phyloP scores from a whole-genome alignment of 2,329 filamentous ascomycete species.

The Rhynchosporium secalis region DNA sequence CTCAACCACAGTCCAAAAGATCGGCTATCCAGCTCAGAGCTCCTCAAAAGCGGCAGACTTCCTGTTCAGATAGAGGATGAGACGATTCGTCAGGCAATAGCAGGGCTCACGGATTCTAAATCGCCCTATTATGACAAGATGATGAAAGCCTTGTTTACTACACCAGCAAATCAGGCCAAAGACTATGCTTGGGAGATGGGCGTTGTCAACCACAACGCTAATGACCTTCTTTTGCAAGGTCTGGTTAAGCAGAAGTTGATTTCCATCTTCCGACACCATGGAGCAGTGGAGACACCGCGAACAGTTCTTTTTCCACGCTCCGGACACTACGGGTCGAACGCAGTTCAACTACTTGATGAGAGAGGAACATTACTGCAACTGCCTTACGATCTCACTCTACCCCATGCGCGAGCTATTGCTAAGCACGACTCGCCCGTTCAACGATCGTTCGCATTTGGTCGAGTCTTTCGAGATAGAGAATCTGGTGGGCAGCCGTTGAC shows the following conservation, averaged over 20 bases:
- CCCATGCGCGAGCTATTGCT: slow-evolving; percentile 81
- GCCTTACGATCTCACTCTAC: slow-evolving; percentile 90
- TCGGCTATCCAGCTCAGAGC: slow-evolving; percentile 77
- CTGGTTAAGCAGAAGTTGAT: slow-evolving; percentile 73
- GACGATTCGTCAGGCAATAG: slow-evolving; percentile 79
- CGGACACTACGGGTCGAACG: slow-evolving; percentile 70
- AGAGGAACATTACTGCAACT: slow-evolving; percentile 88
- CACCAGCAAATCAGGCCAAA: slow-evolving; percentile 72
- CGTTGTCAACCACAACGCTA: slow-evolving; percentile 51
- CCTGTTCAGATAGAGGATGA: slow-evolving; percentile 93
- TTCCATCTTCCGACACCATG: slow-evolving; percentile 83
- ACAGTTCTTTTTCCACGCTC: slow-evolving; percentile 81
- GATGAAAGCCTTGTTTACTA: slow-evolving; percentile 77
- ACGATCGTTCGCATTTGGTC: slow-evolving; percentile 83
- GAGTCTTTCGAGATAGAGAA: slow-evolving; percentile 77
- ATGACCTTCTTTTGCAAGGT: slow-evolving; percentile 68
- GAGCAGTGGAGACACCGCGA: slow-evolving; percentile 77
- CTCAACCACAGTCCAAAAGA: slow-evolving; percentile 81
- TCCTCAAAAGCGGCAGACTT: slow-evolving; percentile 82
- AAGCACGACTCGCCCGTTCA: slow-evolving; percentile 67
- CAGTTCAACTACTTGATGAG: slow-evolving; percentile 77
- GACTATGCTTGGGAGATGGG: slow-evolving; percentile 78
- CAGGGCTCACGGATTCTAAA: slow-evolving; percentile 75
- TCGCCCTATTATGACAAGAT: slow-evolving; percentile 91
- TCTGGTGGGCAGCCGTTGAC: slow-evolving; percentile 79